These are phyloP conservation scores for Diaporthe citri DNA, from an alignment of 2,329 filamentous ascomycete species.

Conservation along the genomic window DNA sequence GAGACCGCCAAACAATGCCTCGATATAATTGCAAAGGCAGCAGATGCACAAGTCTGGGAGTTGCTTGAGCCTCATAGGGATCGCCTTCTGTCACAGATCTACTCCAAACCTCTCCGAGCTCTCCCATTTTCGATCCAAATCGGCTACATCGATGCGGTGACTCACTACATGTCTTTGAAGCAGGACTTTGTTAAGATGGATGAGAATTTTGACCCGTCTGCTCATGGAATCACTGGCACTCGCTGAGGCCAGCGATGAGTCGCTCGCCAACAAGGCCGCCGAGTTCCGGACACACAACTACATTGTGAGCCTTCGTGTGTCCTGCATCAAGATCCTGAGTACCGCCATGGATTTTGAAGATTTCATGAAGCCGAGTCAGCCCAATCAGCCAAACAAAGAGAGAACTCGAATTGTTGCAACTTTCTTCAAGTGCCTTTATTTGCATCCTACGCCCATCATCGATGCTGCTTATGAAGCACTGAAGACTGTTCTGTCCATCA, in stretches of 20 bases:
- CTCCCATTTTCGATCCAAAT: constrained; percentile 96
- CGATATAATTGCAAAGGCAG: constrained; percentile 82
- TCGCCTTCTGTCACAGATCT: constrained; percentile 89
- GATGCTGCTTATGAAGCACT: constrained; percentile 93
- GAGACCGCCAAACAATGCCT: constrained; percentile 87
- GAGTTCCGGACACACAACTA: constrained; percentile 97
- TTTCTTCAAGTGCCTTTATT: constrained; percentile 98
- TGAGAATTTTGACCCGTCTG: constrained; percentile 87
- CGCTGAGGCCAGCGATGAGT: constrained; percentile 94
- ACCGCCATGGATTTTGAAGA: constrained; percentile 95
- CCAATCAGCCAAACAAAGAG: constrained; percentile 70
- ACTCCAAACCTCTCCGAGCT: constrained; percentile 92
- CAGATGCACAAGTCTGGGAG: constrained; percentile 85
- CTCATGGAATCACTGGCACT: constrained; percentile 94
- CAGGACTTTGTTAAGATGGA: constrained; percentile 92
- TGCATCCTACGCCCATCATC: constrained; percentile 90
- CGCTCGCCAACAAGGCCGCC: constrained; percentile 88
- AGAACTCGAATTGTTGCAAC: constrained; percentile 85
- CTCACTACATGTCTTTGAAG: constrained; percentile 91
- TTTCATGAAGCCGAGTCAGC: constrained; percentile 75
- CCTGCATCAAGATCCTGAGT: constrained; percentile 92
- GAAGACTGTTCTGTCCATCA: constrained; percentile 87
- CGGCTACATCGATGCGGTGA: constrained; percentile 97
- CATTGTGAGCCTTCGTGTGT: constrained; percentile 91
- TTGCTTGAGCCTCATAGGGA: constrained; percentile 92